A percentile compares a stretch with the other conserved stretches of the same genome.
phyloP scores from a whole-genome alignment of 2,329 filamentous ascomycete genomes.

The Truncatella angustata region DNA sequence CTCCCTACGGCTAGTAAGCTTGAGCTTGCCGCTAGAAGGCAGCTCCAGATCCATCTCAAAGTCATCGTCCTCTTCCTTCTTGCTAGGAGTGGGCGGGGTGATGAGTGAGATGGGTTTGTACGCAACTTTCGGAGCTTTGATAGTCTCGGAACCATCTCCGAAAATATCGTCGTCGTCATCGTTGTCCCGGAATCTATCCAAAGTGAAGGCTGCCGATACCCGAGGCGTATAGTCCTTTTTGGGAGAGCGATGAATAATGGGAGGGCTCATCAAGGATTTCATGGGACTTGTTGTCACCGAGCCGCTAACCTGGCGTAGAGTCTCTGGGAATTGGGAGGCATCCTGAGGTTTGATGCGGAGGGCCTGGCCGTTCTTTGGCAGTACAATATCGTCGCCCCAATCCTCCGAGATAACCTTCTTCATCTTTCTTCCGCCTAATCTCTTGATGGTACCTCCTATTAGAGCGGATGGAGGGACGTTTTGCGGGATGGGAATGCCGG shows the following conservation, averaged over 20 bases:
- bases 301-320: conserved; percentile 64
- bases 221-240: conserved; percentile 29
- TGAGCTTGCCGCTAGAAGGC: conserved; percentile 64
- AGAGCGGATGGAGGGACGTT: conserved; percentile 87
- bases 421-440: conserved; percentile 73
- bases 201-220: conserved; percentile 47
- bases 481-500: conserved; percentile 85
- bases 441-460: conserved; percentile 88
- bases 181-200: conserved; percentile 64
- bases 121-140: conserved; percentile 60
- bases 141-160: conserved; percentile 61
- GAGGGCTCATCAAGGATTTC: conserved; percentile 26
- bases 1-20: conserved; percentile 59
- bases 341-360: conserved; percentile 66
- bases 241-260: conserved; percentile 16
- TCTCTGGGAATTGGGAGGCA: conserved; percentile 62
- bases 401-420: conserved; percentile 75
- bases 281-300: conserved; percentile 54
- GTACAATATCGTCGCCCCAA: conserved; percentile 76
- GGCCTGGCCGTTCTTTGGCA: conserved; percentile 57
- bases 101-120: conserved; percentile 36
- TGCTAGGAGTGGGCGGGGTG: conserved; percentile 53
- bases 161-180: conserved; percentile 63
- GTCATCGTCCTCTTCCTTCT: conserved; percentile 56
- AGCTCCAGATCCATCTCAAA: conserved; percentile 74